A percentile compares a stretch with the other conserved stretches of the same genome.
Conservation (phyloP, 1,284 basidiomycete species). For the Rhodotorula mucilaginosa region DNA sequence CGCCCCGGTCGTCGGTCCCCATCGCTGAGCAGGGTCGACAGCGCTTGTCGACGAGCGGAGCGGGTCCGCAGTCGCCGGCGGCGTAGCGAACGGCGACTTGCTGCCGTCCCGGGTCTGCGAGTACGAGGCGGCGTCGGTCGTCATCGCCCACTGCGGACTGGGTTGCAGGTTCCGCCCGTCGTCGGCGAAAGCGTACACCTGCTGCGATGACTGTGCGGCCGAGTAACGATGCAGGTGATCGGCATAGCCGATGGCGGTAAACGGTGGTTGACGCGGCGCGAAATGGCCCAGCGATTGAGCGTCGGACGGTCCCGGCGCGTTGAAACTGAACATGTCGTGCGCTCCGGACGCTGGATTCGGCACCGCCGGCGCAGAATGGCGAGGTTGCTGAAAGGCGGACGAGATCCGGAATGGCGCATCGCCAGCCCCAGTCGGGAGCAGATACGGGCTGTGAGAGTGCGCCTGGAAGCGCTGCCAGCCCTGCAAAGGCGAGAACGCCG, state of each 20-base stretch:
- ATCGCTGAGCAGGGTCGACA: background rate
- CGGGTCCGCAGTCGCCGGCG: slow-evolving; percentile 6
- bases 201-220: background rate
- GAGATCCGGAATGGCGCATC: background rate
- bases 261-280: background rate
- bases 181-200: background rate
- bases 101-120: background rate
- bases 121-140: background rate
- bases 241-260: background rate
- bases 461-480: slow-evolving; percentile 1
- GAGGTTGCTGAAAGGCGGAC: slow-evolving; percentile 25
- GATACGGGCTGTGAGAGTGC: background rate
- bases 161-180: background rate
- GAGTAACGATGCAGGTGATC: background rate
- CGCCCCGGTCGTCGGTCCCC: background rate
- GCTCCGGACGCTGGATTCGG: background rate
- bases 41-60: background rate
- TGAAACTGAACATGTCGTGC: slow-evolving; percentile 26
- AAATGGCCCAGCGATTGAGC: background rate
- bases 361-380: slow-evolving; percentile 18
- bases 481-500: background rate
- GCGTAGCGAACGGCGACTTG: slow-evolving; percentile 10
- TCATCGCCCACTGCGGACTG: background rate
- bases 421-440: background rate
- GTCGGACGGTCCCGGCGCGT: slow-evolving; percentile 12